Evolutionary conservation across 2,329 filamentous ascomycete species (phyloP), one percentile per base, ranked within the genome.

Genomic region (Fusarium sp.): DNA sequence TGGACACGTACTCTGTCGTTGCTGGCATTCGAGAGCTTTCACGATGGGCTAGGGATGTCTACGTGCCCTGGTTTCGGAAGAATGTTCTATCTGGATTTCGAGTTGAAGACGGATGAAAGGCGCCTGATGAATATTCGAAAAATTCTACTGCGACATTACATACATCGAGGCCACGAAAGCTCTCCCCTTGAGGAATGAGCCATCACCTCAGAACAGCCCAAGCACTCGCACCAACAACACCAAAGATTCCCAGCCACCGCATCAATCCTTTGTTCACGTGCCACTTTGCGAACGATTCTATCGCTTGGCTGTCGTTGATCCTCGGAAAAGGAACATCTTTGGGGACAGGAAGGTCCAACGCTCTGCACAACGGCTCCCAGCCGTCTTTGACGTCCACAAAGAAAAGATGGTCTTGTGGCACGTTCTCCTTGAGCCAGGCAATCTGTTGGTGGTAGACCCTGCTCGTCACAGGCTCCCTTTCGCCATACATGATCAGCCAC

Each of bases 311-410:
- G 4, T 63, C 60, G 18, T 63, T 52, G 45, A 63, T 63, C 45
- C 27, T 52, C 3, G 45, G 60, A 2, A 63, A 63, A 3, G 42
- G 20, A 5, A 52, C 22, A 20, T 27, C 33, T 16, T 52, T n/a
- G 1, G 60, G 60, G 16, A 40, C 31, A 2, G 60, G 60, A 18
- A 63, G 31, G n/a, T 31, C 70, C 40, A 84, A 70, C 22, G 81
- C 79, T 45, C 78, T 67, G 69, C 80, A 82, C 7, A 84, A 61
- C 14, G 81, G 80, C 22, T 65, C 79, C 82, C 82, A 84, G 1
- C 81, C 82, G 7, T 80, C 74, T 29, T 69, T 71, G 16, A 81
- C 68, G 4, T 78, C 69, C 31, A 78, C 74, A 42, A 78, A 73
- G 11, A 81, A 64, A 22, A 81, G 69, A 57, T 68, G 68, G 10